Percentiles rank a stretch among this genome's conserved stretches.
These are phyloP conservation scores for Triticum aestivum DNA, from an alignment of 176 grass and related monocot species.

Conservation along the genomic window DNA sequence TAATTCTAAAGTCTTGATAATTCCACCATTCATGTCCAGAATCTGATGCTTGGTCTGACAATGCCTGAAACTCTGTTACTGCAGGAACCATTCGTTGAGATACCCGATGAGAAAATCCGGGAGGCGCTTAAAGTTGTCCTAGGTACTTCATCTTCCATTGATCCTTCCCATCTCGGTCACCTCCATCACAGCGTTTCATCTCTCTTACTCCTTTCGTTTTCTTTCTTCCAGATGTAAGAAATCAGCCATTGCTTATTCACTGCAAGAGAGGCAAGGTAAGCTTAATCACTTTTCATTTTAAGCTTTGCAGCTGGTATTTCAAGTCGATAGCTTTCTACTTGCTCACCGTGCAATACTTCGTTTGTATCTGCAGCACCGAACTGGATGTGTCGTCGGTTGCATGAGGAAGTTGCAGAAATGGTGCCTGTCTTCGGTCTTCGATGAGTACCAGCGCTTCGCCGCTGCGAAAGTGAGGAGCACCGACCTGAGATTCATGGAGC, in stretches of 20 bases:
- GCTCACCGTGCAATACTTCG: not conserved
- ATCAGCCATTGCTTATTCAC: conserved; percentile 80
- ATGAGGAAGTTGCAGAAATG: conserved; percentile 77
- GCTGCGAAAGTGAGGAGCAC: conserved; percentile 62
- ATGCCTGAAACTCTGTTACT: conserved; percentile 12
- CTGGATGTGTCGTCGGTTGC: conserved; percentile 74
- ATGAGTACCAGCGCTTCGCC: conserved; percentile 69
- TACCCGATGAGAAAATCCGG: conserved; percentile 61
- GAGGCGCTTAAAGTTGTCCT: conserved; percentile 79
- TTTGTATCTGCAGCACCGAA: conserved; percentile 61
- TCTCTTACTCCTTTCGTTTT: not conserved
- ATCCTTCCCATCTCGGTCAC: not conserved
- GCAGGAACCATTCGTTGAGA: conserved; percentile 65
- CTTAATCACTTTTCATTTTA: not conserved
- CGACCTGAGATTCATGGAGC: conserved; percentile 75
- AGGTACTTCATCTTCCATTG: conserved; percentile 40
- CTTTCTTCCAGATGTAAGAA: conserved; percentile 53
- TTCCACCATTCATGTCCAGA: not conserved
- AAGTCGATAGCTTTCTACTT: not conserved
- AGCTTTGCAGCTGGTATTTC: not conserved
- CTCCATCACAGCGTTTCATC: conserved; percentile 14
- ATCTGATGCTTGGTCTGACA: conserved; percentile 2
- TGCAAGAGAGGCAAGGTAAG: conserved; percentile 82
- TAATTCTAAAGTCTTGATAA: not conserved
- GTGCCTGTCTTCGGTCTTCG: conserved; percentile 71